Evolutionary conservation across 768 basidiomycete species (phyloP).

Genomic region (Sporobolomyces pararoseus): DNA sequence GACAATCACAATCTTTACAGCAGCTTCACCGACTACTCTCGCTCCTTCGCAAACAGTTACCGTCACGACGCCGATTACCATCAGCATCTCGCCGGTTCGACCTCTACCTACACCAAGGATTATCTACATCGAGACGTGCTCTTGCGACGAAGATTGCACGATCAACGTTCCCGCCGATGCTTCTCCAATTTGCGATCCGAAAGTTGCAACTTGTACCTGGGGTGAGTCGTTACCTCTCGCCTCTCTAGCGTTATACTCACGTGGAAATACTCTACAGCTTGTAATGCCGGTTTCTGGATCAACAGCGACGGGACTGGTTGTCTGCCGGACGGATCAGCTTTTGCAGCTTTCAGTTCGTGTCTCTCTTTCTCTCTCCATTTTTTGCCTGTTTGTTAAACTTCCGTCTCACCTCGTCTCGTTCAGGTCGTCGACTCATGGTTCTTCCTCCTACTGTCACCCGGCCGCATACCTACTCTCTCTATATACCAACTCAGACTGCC

Average conservation of each 20-base stretch:
- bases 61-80: not conserved
- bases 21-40: not conserved
- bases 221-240: not conserved
- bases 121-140: conserved; percentile 16
- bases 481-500: not conserved
- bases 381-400: not conserved
- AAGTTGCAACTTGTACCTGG: conserved; percentile 1
- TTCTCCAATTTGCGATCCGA: conserved; percentile 4
- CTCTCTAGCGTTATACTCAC: no score
- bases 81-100: conserved; percentile 9
- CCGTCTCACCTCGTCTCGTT: no score
- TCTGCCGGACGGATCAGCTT: conserved; percentile 5
- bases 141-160: conserved; percentile 20
- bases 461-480: not conserved
- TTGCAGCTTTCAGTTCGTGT: not conserved
- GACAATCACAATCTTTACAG: not conserved
- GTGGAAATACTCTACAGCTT: not conserved
- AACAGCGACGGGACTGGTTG: conserved; percentile 10
- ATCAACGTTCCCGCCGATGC: conserved; percentile 11
- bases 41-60: not conserved
- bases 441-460: not conserved
- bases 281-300: conserved; percentile 5
- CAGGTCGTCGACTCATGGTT: conserved; percentile 7
- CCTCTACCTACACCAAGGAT: conserved; percentile 9
- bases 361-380: not conserved